Percentiles rank a stretch among this genome's conserved stretches.
Evolutionary conservation across 176 grass and related monocot species (phyloP).

Genomic region (Zea luxurians): DNA sequence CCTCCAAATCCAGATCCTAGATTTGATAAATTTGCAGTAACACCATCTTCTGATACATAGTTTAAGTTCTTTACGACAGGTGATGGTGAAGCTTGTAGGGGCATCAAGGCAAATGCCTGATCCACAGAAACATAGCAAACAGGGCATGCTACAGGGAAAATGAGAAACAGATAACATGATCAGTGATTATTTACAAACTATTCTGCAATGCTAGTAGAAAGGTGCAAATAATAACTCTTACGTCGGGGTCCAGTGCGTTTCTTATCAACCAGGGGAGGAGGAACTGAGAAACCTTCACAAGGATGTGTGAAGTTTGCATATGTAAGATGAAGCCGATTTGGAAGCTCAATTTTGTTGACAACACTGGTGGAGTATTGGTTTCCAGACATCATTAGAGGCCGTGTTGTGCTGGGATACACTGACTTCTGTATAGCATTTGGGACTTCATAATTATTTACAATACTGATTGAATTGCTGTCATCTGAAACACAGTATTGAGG

Average conservation of each 20-base stretch:
- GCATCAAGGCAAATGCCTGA: conserved; percentile 76
- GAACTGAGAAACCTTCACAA: conserved; percentile 75
- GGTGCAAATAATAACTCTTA: conserved; percentile 51
- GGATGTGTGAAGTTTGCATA: conserved; percentile 56
- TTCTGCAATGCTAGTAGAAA: not conserved
- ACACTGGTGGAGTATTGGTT: conserved; percentile 34
- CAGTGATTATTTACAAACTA: not conserved
- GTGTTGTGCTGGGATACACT: conserved; percentile 42
- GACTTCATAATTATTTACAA: conserved; percentile 58
- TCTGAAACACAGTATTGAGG: conserved; percentile 53
- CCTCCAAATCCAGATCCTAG: conserved; percentile 81
- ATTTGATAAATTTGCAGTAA: conserved; percentile 56
- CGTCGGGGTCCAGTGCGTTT: conserved; percentile 90
- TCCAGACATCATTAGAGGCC: conserved; percentile 37
- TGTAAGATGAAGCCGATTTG: conserved; percentile 46
- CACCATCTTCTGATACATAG: conserved; percentile 68
- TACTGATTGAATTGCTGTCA: conserved; percentile 61
- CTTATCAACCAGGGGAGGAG: conserved; percentile 70
- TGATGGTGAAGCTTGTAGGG: conserved; percentile 53
- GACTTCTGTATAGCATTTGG: conserved; percentile 48
- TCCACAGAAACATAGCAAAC: conserved; percentile 88
- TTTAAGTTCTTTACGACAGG: conserved; percentile 66
- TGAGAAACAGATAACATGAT: conserved; percentile 29
- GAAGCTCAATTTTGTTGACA: conserved; percentile 37
- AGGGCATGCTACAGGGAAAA: conserved; percentile 60